Base-by-base conservation (phyloP, 2,329 filamentous ascomycete genomes). In the Xylogone sp. region DNA sequence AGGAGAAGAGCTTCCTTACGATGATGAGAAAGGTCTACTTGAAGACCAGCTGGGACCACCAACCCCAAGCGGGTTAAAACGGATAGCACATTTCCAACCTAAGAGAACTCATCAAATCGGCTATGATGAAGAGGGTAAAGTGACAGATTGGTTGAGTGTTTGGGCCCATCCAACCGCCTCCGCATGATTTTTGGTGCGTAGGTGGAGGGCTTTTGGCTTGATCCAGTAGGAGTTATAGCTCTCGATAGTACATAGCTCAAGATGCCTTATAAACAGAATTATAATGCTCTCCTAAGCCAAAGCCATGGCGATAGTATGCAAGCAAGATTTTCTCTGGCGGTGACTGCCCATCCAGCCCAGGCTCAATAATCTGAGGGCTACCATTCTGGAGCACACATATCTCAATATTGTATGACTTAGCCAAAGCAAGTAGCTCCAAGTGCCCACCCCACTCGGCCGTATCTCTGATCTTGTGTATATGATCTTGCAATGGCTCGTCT, bases 371-470 rank as follows among this genome's bases (percentile, higher is more conserved):
- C 67, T 96, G 90, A 52, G 88, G 84, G 51, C 85, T 75, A 3
- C 91, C 90, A 66, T 93, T 87, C 63, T 97, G 92, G 56, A 99
- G 74, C 12, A 99, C 87, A 64, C 86, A 83, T 56, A 97, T 93
- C 64, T 87, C 82, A 10, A 94, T 83, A 2, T 81, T 82, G 62
- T 95, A 97, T 50, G 82, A 83, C 66, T 83, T 85, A 47, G 93
- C 88, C 66, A 99, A 76, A 21, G 94, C 94, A 68, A 86, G 77
- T 51, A 99, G 71, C 75, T 99, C 94, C 56, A 97, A 71, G 74
- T 97, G 90, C 0, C 94, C 94, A 46, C 94, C 94, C 94, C 94
- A 99, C 71, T 96, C 93, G 0, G 90, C 92, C 46, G 92, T 97
- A 53, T 94, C 84, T 56, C 85, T 75, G 54, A 99, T 89, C 71